Base-by-base conservation (phyloP, 106 monocot species). In the Phalaenopsis equestris region DNA sequence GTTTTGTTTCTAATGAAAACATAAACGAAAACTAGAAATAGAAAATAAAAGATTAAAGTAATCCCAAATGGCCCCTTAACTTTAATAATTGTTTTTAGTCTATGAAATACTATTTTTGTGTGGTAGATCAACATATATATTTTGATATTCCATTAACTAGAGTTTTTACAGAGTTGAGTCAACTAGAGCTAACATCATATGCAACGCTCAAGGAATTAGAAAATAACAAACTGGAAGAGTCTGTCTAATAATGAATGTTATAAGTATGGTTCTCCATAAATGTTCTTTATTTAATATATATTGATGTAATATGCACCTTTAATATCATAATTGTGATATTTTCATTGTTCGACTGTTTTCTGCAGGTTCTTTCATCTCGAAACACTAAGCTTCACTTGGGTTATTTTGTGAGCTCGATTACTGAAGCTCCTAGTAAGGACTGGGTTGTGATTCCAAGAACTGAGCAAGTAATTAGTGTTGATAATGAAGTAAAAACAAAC, bases 311-410 rank as follows among this genome's bases (percentile, higher is more conserved):
- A 41, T 72, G 72, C 39, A 72, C 45, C 72, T 75, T 45, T n/a
- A 16, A 19, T 6, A n/a, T 18, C 1, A 21, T 19, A 42, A 42
- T 75, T 42, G 43, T 75, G 43, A 6, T 21, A 45, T 77, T 47
- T 46, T 68, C 7, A 39, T 84, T 4, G 1, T 43, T 12, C 6
- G 30, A 39, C 10, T 76, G 17, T 83, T 47, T 74, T 65, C 41
- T 67, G 42, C 85, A 98, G 97, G 87, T 98, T 86, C 89, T 98
- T 61, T 86, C 90, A 52, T 92, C 90, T 80, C 86, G 90, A 73
- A 94, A 92, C 21, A 84, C 85, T 61, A 81, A 98, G 84, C 88
- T 98, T 75, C 80, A 85, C 75, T 82, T 98, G 86, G 94, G 94
- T 76, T 98, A 92, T 75, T 89, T 85, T 72, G 97, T 98, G 7